These are phyloP conservation scores for Naganishia onofrii DNA, from an alignment of 768 basidiomycete genomes.

Conservation along the genomic window DNA sequence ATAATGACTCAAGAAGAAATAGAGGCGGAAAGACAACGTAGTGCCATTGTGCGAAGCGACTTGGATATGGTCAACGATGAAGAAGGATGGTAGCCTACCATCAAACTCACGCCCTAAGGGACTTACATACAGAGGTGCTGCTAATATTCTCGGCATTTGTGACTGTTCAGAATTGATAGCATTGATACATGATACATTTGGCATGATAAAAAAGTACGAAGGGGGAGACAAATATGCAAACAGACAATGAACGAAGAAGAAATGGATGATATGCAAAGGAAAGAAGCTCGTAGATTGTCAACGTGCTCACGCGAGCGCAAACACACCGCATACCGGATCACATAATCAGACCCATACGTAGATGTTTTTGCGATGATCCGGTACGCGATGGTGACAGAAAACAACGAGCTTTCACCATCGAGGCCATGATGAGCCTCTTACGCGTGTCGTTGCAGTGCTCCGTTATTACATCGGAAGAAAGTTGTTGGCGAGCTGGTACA, in stretches of 20 bases:
- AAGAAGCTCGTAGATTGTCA: conserved; percentile 4
- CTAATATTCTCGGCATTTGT: neutral
- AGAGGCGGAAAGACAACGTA: conserved; percentile 27
- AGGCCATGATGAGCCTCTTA: neutral
- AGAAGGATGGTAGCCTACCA: conserved; percentile 28
- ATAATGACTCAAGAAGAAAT: conserved; percentile 36
- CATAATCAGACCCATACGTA: neutral
- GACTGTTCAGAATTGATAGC: neutral
- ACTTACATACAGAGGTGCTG: neutral
- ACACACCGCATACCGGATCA: conserved; percentile 6
- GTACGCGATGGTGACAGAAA: neutral
- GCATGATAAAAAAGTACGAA: neutral
- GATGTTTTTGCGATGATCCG: neutral
- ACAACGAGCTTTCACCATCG: neutral
- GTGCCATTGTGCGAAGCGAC: conserved; percentile 30
- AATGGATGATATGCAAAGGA: conserved; percentile 22
- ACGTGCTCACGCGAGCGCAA: neutral
- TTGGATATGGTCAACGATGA: conserved; percentile 33
- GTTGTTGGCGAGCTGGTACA: neutral
- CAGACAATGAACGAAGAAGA: neutral
- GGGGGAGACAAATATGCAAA: conserved; percentile 19
- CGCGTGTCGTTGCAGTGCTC: neutral
- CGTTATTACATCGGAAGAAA: neutral
- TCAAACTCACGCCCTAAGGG: neutral
- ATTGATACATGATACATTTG: conserved; percentile 24